phyloP scores from a whole-genome alignment of 2,329 filamentous ascomycete genomes.

The Metarhizium guizhouense region DNA sequence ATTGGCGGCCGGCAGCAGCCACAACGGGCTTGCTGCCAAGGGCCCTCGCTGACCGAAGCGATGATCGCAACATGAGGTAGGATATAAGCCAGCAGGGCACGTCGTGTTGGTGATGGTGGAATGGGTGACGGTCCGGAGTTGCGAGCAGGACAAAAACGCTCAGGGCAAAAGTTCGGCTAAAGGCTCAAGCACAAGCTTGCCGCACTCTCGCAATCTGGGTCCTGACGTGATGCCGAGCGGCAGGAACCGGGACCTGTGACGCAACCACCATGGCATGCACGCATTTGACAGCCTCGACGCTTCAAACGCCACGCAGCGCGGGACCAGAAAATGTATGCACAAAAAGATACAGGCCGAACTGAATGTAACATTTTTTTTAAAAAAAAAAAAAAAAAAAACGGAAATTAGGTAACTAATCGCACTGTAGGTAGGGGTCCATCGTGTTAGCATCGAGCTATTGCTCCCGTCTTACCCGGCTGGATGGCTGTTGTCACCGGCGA shows the following conservation, averaged over 20 bases:
- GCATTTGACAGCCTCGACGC: neutral
- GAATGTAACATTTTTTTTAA: no score
- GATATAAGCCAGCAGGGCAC: constrained; percentile 32
- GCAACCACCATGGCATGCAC: constrained; percentile 11
- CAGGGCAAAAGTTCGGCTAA: constrained; percentile 37
- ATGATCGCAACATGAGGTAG: constrained; percentile 60
- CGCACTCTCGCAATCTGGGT: neutral
- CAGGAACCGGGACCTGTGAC: constrained; percentile 26
- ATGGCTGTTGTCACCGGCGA: neutral
- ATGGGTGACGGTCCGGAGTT: constrained; percentile 10
- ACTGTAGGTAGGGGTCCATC: no score
- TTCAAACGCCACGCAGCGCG: neutral
- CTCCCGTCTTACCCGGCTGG: no score
- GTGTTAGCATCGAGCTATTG: no score
- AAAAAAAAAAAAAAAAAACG: no score
- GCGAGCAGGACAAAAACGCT: constrained; percentile 30
- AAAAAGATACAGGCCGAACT: no score
- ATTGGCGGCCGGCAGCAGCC: constrained; percentile 49
- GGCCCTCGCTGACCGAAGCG: constrained; percentile 55
- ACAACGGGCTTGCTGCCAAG: constrained; percentile 45
- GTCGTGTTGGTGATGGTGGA: constrained; percentile 21
- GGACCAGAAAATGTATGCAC: neutral
- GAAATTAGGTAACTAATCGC: no score
- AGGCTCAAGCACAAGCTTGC: constrained; percentile 1
- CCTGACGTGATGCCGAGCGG: constrained; percentile 14